Evolutionary conservation across 1,139 yeast species (phyloP), one percentile per base, ranked within the genome.

Genomic region (Pichia kudriavzevii): DNA sequence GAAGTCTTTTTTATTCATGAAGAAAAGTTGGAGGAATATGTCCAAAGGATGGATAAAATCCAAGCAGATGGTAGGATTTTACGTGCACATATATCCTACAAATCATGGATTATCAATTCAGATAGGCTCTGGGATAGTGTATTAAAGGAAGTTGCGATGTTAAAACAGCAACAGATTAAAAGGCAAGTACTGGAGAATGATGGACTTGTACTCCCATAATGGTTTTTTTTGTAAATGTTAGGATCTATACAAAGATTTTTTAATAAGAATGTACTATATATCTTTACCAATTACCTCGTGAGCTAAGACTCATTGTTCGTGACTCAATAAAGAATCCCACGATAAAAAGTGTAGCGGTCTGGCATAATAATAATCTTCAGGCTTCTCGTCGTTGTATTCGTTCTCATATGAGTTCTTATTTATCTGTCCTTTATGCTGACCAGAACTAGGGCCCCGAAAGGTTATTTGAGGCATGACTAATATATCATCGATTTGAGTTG

Each of bases 401-500:
- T 31, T 27, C 20, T 42, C 45, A 29, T 35, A 41, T 20, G 32
- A 26, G 19, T 38, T 35, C 7, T 30, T 28, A 28, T 42, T 41
- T 12, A 27, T 23, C 3, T 20, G 34, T 28, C 47, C 46, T 22
- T 36, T 35, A 28, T 37, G 45, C 10, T 28, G 32, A 12, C 41
- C 41, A 12, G 40, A 30, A 4, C 26, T 7, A 28, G 39, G 32
- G 23, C 55, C 56, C 28, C 35, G 46, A 24, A 52, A 52, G 5
- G 53, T 41, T n/a, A 49, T 36, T 30, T 45, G 46, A 4, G 57
- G 57, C 49, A 51, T 69, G 2, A 88, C 81, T 32, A 83, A 59
- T 17, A 88, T 80, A 56, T 87, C 96, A 36, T 87, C 84, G 17
- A 87, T 66, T 36, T 72, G 67, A 45, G 71, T 73, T 9, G 93